These are phyloP conservation scores for Sporobolus alterniflorus DNA, from an alignment of 202 grass and related monocot species.

Conservation along the genomic window DNA sequence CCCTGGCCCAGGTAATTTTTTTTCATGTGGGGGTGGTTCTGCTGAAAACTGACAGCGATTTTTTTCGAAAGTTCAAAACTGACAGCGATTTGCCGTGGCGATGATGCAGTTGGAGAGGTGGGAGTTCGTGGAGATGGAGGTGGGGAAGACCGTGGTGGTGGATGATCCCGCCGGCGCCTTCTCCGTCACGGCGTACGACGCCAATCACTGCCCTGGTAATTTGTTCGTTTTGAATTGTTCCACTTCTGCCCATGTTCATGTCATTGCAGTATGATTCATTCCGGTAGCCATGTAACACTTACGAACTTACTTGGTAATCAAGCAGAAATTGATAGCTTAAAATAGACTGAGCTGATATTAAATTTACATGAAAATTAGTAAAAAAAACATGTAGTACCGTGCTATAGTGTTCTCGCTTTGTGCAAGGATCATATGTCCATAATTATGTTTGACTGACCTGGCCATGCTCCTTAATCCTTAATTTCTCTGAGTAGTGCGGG, in stretches of 20 bases:
- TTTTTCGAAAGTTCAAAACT: too few relatives aligned
- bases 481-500: neutral
- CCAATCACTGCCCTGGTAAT: constrained; percentile 89
- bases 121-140: constrained; percentile 72
- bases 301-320: neutral
- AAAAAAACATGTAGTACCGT: neutral
- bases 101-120: constrained; percentile 47
- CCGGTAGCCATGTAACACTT: neutral
- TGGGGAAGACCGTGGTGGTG: constrained; percentile 62
- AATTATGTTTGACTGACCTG: neutral
- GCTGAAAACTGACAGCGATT: constrained; percentile 11
- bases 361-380: neutral
- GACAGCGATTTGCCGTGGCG: neutral
- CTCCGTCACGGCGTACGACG: constrained; percentile 69
- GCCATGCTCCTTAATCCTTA: neutral
- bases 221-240: neutral
- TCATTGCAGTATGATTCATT: neutral
- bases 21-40: neutral
- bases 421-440: neutral
- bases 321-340: neutral
- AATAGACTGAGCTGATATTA: neutral
- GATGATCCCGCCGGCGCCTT: constrained; percentile 66
- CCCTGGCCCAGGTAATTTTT: neutral
- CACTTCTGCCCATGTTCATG: neutral
- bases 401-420: neutral